Evolutionary conservation across 352 stramenopile species (phyloP).

Genomic region (Globisporangium uncinulatum): DNA sequence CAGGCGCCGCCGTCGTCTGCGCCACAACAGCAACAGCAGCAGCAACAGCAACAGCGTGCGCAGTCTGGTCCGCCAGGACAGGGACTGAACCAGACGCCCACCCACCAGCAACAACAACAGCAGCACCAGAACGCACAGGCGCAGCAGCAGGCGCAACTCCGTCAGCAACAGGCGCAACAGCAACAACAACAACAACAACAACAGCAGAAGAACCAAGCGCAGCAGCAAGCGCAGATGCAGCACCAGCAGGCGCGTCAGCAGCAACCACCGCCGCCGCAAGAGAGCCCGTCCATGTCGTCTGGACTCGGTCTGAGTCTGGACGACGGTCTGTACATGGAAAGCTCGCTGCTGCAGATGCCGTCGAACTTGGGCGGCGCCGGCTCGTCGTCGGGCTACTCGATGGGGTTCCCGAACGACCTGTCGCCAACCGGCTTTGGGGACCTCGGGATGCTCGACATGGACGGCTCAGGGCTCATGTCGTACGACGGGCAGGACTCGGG

Average conservation of each 20-base stretch:
- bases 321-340: conserved; percentile 63
- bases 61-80: conserved; percentile 1
- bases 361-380: conserved; percentile 31
- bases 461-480: conserved; percentile 39
- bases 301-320: conserved; percentile 46
- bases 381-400: conserved; percentile 34
- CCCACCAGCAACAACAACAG: conserved; percentile 21
- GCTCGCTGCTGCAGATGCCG: conserved; percentile 49
- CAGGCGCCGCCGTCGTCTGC: conserved; percentile 1
- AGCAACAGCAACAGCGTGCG: conserved; percentile 7
- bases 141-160: conserved; percentile 19
- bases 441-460: conserved; percentile 60
- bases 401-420: conserved; percentile 58
- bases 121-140: conserved; percentile 10
- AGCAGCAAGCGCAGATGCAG: conserved; percentile 24
- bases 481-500: conserved; percentile 20
- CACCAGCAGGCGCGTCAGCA: conserved; percentile 24
- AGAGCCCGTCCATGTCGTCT: conserved; percentile 44
- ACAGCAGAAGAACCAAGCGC: conserved; percentile 9
- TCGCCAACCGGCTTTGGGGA: conserved; percentile 69
- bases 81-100: conserved; percentile 18
- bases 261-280: conserved; percentile 19
- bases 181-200: conserved; percentile 13
- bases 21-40: too few relatives aligned
- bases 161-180: conserved; percentile 20